Evolutionary conservation across 495 filamentous ascomycete genomes (phyloP), one percentile per base, ranked within the genome.

Genomic region (Tuber calosporum): DNA sequence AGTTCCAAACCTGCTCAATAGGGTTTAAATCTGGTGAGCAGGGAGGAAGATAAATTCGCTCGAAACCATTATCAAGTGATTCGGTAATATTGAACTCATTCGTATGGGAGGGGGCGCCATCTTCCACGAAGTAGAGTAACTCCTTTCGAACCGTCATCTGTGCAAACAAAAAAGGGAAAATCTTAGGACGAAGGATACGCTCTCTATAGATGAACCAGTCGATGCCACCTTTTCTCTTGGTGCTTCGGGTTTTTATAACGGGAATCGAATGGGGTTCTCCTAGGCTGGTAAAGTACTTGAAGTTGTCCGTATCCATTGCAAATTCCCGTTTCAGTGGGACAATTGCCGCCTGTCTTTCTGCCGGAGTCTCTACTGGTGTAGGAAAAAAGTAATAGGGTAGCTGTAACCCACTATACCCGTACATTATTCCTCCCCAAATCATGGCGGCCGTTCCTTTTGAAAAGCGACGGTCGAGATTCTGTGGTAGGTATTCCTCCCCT

Each of bases 141-240:
- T 67, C 9, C 9, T 67, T 26, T 8, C 62, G 11, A 66, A 41
- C 19, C 22, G 30, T 19, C 69, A 74, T 71, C 22, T 67, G 30
- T 15, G 41, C 26, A 53, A 30, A 20, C n/a, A 74, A 36, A 22
- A 70, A 74, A 30, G 72, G 53, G 39, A 70, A 74, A 11, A 71
- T 37, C 26, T 71, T 34, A n/a, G 58, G 7, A 48, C 41, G 19
- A 34, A 71, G 58, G 36, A 74, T 71, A 4, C 58, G 20, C 42
- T 74, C 40, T 19, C 34, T 39, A 71, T 74, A 71, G 3, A 74
- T 26, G 67, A 67, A 71, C 73, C 41, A 71, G 17, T 68, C 62
- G 48, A 71, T 71, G 15, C 30, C 58, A 30, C 8, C 69, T 66
- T 53, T 48, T 38, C 68, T 4, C 26, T 67, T 72, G 34, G 4